Base-by-base conservation (phyloP, 2,329 filamentous ascomycete species). In the Nigrospora sphaerica region DNA sequence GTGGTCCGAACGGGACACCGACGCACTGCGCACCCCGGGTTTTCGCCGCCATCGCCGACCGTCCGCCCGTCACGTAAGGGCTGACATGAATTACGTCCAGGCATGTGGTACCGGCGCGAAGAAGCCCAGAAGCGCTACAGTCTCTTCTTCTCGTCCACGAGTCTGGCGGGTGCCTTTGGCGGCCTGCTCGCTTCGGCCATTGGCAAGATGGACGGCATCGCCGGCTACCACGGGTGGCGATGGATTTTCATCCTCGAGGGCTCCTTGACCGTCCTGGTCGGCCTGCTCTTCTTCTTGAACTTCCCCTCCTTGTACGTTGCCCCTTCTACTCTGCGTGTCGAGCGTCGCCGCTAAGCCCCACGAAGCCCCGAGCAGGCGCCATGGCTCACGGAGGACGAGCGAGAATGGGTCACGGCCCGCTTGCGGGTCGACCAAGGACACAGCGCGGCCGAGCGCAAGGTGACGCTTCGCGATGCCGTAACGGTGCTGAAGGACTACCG, bases 51-150 rank as follows among this genome's bases (percentile, higher is more conserved):
- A 4, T 23, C 23, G 23, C 23, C 23, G 23, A 28, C 23, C 10
- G 6, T 10, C 4, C 19, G 19, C 19, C 19, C 19, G 19, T 23
- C 4, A 6, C 19, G 6, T 23, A 6, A 6, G 6, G 19, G 6
- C 19, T 23, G 19, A 23, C 19, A 23, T 23, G 19, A 23, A 23
- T 6, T 23, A 23, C 19, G 31, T 37, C 12, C 41, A 69, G 71
- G 87, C 48, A 92, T 92, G 83, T 95, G 87, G 90, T 98, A 97
- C 58, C 83, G 84, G 49, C 81, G 92, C 49, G 74, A 74, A 39
- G 93, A 97, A 67, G 89, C 91, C 2, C 92, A 97, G 67, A 88
- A 89, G 59, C 83, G 93, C 31, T 96, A 91, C 68, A 87, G 84
- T 14, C 91, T 97, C 72, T 97, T 97, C 74, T 97, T 97, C 73